A percentile compares a stretch with the other conserved stretches of the same genome.
Conservation (phyloP, 2,329 filamentous ascomycete genomes). For the Hymenoscyphus fructigenus region DNA sequence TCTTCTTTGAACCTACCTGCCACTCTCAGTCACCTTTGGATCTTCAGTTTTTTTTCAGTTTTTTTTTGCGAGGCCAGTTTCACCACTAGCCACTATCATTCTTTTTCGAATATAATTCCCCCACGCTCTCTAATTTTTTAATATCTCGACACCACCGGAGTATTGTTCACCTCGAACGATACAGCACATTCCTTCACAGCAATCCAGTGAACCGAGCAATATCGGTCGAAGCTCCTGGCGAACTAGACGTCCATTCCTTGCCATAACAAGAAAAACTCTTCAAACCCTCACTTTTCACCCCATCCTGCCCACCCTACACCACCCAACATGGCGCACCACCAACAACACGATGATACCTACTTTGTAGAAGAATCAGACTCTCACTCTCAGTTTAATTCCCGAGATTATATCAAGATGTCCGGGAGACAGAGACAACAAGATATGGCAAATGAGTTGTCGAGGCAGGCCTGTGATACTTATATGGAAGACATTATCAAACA, state of each 20-base stretch:
- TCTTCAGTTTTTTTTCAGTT: conserved; percentile 22
- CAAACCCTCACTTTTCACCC: conserved; percentile 12
- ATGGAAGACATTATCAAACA: conserved; percentile 91
- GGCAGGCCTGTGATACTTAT: conserved; percentile 83
- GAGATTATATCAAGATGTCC: conserved; percentile 75
- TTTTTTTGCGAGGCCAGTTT: conserved; percentile 23
- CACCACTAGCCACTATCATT: conserved; percentile 34
- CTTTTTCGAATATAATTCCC: conserved; percentile 32
- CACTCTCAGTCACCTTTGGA: conserved; percentile 26
- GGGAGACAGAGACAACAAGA: conserved; percentile 82
- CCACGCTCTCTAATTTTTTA: conserved; percentile 38
- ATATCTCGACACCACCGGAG: conserved; percentile 27
- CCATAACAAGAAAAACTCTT: conserved; percentile 14
- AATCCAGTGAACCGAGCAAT: conserved; percentile 32
- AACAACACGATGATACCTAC: conserved; percentile 65
- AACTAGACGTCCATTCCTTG: conserved; percentile 39
- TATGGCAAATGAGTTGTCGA: conserved; percentile 85
- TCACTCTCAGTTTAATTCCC: conserved; percentile 43
- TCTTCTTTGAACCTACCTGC: conserved; percentile 21
- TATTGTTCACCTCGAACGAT: conserved; percentile 28
- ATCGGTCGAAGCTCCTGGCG: conserved; percentile 40
- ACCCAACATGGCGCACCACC: conserved; percentile 34
- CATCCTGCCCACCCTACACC: conserved; percentile 7
- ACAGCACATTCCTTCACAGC: conserved; percentile 33
- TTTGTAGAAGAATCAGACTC: conserved; percentile 60